Base-by-base conservation (phyloP, 371 early-diverging fungal species). In the Blakeslea trispora region DNA sequence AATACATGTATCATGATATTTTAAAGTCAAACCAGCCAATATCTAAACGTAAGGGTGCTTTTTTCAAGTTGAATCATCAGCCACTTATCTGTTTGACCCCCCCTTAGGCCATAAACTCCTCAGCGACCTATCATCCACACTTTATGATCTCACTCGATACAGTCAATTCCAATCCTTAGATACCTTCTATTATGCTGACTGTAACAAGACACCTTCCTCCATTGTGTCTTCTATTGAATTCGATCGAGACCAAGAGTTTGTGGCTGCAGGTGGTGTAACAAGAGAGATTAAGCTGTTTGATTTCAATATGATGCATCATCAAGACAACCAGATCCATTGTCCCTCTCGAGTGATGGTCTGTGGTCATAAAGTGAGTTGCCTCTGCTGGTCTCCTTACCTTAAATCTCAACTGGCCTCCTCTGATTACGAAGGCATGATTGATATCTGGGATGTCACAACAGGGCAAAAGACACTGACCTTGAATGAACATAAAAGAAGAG, bases 141-240 rank as follows among this genome's bases (percentile, higher is more conserved):
- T 96, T 8, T 76, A 81, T n/a, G 79, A 86, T 35, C 80, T 92
- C 18, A 82, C 91, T 7, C 72, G 78, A 48, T 85, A 82, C 60
- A 81, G 81, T 11, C 66, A 71, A 15, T 88, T 91, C 64, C 72
- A 79, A 15, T 81, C 85, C 7, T 61, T 93, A 52, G 91, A 92
- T 32, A 86, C 82, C 0, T 75, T 95, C 37, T 74, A 88, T 45
- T 93, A 91, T 66, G 85, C 88, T 9, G 93, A 95, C 55, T 79
- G 71, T 7, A 65, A 77, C 8, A 23, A 55, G 1, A 15, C 18
- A 17, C 13, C 52, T 1, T 81, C 91, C 1, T 87, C 90, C 3
- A 95, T 97, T 53, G 92, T 97, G 1, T 91, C 92, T 0, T 87
- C 93, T 23, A 92, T 97, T 45, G 95, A 93, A 57, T 95, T 95